These are phyloP conservation scores for Oryza glaberrima DNA, from an alignment of 176 grass and related monocot species.

Conservation along the genomic window DNA sequence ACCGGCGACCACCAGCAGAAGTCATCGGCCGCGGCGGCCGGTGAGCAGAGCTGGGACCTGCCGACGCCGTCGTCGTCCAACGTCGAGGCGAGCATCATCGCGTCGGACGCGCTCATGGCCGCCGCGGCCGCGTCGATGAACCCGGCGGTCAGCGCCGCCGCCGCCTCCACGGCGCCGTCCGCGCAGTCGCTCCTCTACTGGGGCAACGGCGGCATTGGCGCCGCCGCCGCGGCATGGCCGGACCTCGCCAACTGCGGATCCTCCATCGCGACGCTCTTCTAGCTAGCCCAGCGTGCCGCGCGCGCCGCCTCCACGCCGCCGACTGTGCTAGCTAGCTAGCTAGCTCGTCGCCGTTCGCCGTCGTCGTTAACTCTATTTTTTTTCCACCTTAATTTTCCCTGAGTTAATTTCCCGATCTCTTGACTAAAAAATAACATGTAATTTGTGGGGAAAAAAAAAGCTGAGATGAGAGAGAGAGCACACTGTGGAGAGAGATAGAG, in stretches of 20 bases:
- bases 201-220: slow-evolving; percentile 51
- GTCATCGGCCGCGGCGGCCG: neutral
- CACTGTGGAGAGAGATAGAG: slow-evolving; percentile 12
- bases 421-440: slow-evolving; percentile 66
- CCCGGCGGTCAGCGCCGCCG: slow-evolving; percentile 23
- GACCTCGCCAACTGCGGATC: slow-evolving; percentile 73
- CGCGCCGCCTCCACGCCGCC: neutral
- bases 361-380: slow-evolving; percentile 47
- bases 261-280: slow-evolving; percentile 85
- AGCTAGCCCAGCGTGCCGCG: neutral
- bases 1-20: slow-evolving; percentile 34
- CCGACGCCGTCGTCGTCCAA: slow-evolving; percentile 49
- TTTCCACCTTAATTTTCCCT: slow-evolving; percentile 46
- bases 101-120: slow-evolving; percentile 66
- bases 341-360: neutral
- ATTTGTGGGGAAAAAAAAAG: slow-evolving; percentile 43
- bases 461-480: slow-evolving; percentile 48
- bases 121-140: slow-evolving; percentile 53
- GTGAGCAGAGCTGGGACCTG: slow-evolving; percentile 52
- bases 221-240: slow-evolving; percentile 45
- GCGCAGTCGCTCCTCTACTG: slow-evolving; percentile 52
- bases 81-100: slow-evolving; percentile 54
- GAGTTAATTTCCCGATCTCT: slow-evolving; percentile 46
- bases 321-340: neutral
- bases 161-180: neutral